These are phyloP conservation scores for Aspergillus alliaceus DNA, from an alignment of 2,329 filamentous ascomycete species.

Conservation along the genomic window DNA sequence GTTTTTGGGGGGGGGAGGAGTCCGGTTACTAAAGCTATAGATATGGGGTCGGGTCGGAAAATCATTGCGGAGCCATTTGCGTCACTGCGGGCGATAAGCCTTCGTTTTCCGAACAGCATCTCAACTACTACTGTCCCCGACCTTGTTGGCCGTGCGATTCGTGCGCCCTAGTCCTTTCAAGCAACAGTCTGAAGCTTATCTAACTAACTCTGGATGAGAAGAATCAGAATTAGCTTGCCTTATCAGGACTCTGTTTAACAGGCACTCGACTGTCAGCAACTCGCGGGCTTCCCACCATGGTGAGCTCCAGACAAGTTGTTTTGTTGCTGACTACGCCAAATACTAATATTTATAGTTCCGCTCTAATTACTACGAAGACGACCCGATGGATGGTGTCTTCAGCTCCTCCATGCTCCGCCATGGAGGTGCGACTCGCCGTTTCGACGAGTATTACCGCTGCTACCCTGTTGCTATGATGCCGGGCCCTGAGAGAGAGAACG, in stretches of 20 bases:
- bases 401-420: slow-evolving; percentile 54
- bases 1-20: slow-evolving; percentile 4
- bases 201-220: not conserved
- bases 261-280: not conserved
- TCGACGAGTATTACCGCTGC: slow-evolving; percentile 98
- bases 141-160: not conserved
- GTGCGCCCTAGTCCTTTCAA: not conserved
- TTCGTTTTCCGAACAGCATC: slow-evolving; percentile 8
- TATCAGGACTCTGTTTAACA: not conserved
- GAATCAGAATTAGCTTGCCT: not conserved
- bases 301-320: slow-evolving; percentile 12
- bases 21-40: slow-evolving; percentile 17
- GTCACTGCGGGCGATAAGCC: slow-evolving; percentile 33
- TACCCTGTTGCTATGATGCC: slow-evolving; percentile 95
- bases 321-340: not conserved
- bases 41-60: slow-evolving; percentile 41
- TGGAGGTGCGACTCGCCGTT: slow-evolving; percentile 64
- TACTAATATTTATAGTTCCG: slow-evolving; percentile 39
- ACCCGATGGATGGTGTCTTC: slow-evolving; percentile 54
- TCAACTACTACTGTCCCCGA: not conserved
- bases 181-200: not conserved
- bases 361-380: slow-evolving; percentile 54
- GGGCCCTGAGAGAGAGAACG: slow-evolving; percentile 79
- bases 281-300: slow-evolving; percentile 21
- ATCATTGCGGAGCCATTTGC: slow-evolving; percentile 39